Base-by-base conservation (phyloP, 2,329 filamentous ascomycete species). In the Stachybotrys echinatus region DNA sequence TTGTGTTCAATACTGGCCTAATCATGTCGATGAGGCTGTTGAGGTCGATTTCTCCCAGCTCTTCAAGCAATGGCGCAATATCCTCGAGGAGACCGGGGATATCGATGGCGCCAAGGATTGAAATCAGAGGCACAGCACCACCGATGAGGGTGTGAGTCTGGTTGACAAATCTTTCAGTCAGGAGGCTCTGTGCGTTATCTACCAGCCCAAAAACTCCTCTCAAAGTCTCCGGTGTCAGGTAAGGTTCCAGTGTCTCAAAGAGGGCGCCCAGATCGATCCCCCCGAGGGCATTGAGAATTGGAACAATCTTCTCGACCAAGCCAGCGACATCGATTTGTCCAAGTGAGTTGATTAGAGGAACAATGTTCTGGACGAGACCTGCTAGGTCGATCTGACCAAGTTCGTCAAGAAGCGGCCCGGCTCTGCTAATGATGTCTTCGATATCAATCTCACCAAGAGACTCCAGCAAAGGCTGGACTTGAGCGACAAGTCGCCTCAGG, bases 121-220 rank as follows among this genome's bases (percentile, higher is more conserved):
- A 57, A 23, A 74, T 55, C 8, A 74, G 58, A 0, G 70, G 70
- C 10, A 65, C 65, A 1, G 68, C 70, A 2, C 64, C 69, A 6
- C 59, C 59, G 18, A 71, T 64, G 19, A 72, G 63, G 0, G 63
- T 67, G 8, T 71, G 66, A 0, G 69, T 74, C 43, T 71, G 62
- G 46, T 72, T 70, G 56, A 73, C 70, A 44, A 73, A 72, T 12
- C 64, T 62, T 43, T 50, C 49, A 1, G 63, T 71, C 22, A 72
- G 61, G 1, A 72, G 59, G n/a, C 63, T 57, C 49, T 71, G 68
- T 0, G 68, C 70, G 40, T 71, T 72, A 19, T 54, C 60, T 2
- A 70, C 57, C 0, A 70, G 59, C 3, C 67, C 66, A 2, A 70
- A 52, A 5, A 73, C 52, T 5, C 67, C 69, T 48, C 63, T 56